Conservation (phyloP, 2,329 filamentous ascomycete genomes). For the Colletotrichum shisoi region DNA sequence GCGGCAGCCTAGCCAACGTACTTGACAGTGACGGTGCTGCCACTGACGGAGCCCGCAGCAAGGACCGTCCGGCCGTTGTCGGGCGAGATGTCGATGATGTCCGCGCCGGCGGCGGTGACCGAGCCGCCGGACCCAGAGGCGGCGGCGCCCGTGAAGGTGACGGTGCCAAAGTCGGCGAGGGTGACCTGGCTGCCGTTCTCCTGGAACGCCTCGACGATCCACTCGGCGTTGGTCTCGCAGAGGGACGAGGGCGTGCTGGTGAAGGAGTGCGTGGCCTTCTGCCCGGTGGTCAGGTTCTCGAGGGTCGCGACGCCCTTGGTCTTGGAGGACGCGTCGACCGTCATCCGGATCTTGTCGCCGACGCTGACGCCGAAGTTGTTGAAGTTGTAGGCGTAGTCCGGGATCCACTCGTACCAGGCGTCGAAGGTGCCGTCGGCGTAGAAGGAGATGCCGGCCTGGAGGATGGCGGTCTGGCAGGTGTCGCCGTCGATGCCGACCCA, state of each 20-base stretch:
- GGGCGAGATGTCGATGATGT: conserved; percentile 40
- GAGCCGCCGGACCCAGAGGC: conserved; percentile 42
- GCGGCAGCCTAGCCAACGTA: conserved; percentile 19
- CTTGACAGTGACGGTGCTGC: conserved; percentile 32
- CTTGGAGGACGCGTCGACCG: conserved; percentile 43
- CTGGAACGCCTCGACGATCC: conserved; percentile 65
- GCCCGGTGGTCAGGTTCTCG: conserved; percentile 61
- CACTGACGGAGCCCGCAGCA: conserved; percentile 31
- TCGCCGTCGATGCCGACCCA: conserved; percentile 61
- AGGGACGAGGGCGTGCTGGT: conserved; percentile 53
- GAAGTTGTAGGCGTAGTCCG: conserved; percentile 54
- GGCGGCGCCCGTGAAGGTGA: conserved; percentile 43
- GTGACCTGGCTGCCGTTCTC: conserved; percentile 42
- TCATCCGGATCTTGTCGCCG: conserved; percentile 45
- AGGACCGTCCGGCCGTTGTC: conserved; percentile 25
- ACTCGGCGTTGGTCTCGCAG: conserved; percentile 66
- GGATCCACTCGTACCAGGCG: conserved; percentile 59
- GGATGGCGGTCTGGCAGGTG: conserved; percentile 51
- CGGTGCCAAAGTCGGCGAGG: conserved; percentile 46
- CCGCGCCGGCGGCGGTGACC: conserved; percentile 34
- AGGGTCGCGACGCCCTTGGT: conserved; percentile 44
- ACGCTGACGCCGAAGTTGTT: conserved; percentile 45
- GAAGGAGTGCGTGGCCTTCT: conserved; percentile 62
- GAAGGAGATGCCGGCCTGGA: conserved; percentile 56
- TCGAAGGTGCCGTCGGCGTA: conserved; percentile 49